Evolutionary conservation across 2,329 filamentous ascomycete species (phyloP), one percentile per base, ranked within the genome.

Genomic region (Magnaporthiopsis rhizophila): DNA sequence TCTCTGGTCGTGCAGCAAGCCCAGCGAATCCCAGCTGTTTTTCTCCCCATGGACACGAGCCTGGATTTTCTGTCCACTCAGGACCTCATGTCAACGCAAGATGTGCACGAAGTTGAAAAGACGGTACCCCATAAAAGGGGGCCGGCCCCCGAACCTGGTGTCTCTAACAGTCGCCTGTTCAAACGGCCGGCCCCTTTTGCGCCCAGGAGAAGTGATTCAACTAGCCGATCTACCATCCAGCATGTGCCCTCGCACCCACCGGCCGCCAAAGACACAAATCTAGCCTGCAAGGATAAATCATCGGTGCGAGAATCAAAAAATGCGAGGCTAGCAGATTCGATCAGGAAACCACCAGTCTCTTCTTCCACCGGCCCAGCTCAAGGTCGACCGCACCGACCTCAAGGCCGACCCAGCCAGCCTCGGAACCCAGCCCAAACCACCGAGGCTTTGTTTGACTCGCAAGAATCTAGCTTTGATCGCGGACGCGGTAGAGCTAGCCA

Each of bases 51-150:
- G 53, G 30, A 30, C 45, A 62, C 32, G 45, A 24, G 8, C 45
- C 68, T 78, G 15, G 70, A 75, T 0, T 75, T 77, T 62, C 71
- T 80, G 53, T 79, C 75, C 1, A 80, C 79, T 0, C 81, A 82
- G 65, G 81, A 83, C 67, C 64, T 81, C 0, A 65, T 76, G 1
- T 81, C 80, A 1, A 78, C 80, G 3, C 79, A 82, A 65, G 80
- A 82, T 58, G 65, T 81, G n/a, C 71, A 71, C 56, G 80, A 82
- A 26, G 72, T 81, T 53, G 74, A 76, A 58, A 69, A 73, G 34
- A 65, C 71, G 1, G 64, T 70, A 6, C 45, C 45, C 45, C 45
- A 53, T 53, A 53, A 53, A 53, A 24, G 45, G 45, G 45, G 45
- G 45, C 45, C 9, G 4, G 38, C 38, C 15, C 18, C 38, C 38